phyloP scores from a whole-genome alignment of 495 filamentous ascomycete genomes.

The Hypoxylon subgilvum region DNA sequence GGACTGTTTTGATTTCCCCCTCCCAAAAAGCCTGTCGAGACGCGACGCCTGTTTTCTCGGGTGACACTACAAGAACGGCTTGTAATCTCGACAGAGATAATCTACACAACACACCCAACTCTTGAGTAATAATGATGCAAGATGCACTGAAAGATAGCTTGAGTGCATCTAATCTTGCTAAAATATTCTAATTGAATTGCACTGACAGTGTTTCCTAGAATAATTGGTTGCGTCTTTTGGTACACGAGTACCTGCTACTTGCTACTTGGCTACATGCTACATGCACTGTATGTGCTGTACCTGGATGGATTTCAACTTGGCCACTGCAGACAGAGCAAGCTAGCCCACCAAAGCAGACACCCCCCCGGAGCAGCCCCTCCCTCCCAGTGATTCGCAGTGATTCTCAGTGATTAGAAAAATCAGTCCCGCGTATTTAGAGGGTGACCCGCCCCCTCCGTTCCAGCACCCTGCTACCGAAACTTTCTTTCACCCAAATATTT shows the following conservation, averaged over 20 bases:
- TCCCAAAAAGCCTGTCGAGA: slow-evolving; percentile 15
- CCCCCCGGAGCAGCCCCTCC: slow-evolving; percentile 26
- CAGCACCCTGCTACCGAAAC: slow-evolving; percentile 40
- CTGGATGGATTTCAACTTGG: too few relatives aligned
- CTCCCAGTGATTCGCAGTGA: slow-evolving; percentile 37
- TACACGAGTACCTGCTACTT: slow-evolving; percentile 13
- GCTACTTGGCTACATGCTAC: background rate
- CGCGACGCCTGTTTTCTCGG: slow-evolving; percentile 23
- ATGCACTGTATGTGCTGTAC: background rate
- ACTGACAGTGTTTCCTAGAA: background rate
- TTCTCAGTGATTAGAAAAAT: slow-evolving; percentile 42
- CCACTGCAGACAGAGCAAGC: background rate
- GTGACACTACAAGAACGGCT: slow-evolving; percentile 29
- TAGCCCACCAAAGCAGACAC: slow-evolving; percentile 19
- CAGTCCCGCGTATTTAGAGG: slow-evolving; percentile 43
- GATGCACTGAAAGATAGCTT: background rate
- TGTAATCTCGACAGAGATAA: slow-evolving; percentile 17
- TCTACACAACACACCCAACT: slow-evolving; percentile 1
- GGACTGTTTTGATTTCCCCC: slow-evolving; percentile 29
- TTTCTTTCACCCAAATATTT: slow-evolving; percentile 39
- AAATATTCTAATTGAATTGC: slow-evolving; percentile 9
- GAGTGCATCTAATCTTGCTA: background rate
- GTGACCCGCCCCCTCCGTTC: slow-evolving; percentile 38
- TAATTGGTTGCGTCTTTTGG: slow-evolving; percentile 12
- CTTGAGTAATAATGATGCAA: slow-evolving; percentile 8